Base-by-base conservation (phyloP, 2,329 filamentous ascomycete species). In the Aspergillus quadrilineatus region DNA sequence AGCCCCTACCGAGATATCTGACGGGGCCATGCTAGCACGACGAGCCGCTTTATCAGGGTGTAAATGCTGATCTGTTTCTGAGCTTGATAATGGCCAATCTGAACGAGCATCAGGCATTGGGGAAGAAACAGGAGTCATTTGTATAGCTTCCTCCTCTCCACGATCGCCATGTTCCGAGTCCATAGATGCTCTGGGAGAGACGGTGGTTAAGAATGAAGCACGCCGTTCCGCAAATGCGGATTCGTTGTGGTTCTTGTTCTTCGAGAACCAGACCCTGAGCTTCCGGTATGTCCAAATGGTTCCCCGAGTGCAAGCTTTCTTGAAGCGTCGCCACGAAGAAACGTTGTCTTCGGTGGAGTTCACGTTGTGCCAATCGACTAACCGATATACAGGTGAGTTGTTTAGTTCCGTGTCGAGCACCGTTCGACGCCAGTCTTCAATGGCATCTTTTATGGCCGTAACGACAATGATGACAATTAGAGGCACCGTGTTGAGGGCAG, bases 121-220 rank as follows among this genome's bases (percentile, higher is more conserved):
- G 1, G 92, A 97, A 2, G 89, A 87, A 15, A 99, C 92, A 0
- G 93, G 92, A 0, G 92, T 97, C 92, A 99, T 96, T 69, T 93
- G 92, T 53, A 99, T 96, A 28, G 89, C 89, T 57, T 89, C 86
- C 8, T 78, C 74, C 22, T 75, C 71, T 26, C 68, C 73, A 26
- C 71, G 61, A 29, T 73, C 68, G 36, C 72, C 70, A 55, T 79
- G 77, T 37, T 81, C 79, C 3, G 84, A 83, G 39, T 81, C 75
- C 49, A 83, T 77, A 1, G 86, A 85, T 29, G 77, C 77, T 46
- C 84, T 81, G 44, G 80, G 80, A 22, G 81, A 80, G 2, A 71
- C 76, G 55, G 82, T 80, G 0, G 85, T 87, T 58, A 89, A 84
- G 58, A 85, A 80, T 0, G 90, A 94, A n/a, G 79, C 75, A 48